Percentiles rank a stretch among this genome's conserved stretches.
Conservation (phyloP, 176 grass and related monocot species). For the Dactylis glomerata region DNA sequence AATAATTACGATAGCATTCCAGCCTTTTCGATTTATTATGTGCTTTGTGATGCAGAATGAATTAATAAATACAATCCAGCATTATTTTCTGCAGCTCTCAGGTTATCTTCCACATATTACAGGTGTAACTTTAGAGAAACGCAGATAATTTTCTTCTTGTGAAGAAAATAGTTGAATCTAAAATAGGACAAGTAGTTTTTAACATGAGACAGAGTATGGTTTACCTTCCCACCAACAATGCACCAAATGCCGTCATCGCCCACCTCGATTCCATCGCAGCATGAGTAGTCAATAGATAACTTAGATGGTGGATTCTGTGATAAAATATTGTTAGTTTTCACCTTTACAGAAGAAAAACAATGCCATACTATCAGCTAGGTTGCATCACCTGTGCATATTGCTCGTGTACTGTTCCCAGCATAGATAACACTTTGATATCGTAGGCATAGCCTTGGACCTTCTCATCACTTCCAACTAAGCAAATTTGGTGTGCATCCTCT, state of each 20-base stretch:
- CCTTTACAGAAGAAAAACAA: slow-evolving; percentile 5
- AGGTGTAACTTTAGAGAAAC: slow-evolving; percentile 1
- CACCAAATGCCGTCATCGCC: slow-evolving; percentile 80
- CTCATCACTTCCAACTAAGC: slow-evolving; percentile 53
- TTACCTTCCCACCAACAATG: slow-evolving; percentile 97
- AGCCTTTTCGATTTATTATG: neutral
- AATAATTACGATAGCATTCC: neutral
- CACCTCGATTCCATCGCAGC: slow-evolving; percentile 77
- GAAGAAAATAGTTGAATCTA: neutral
- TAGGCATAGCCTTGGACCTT: slow-evolving; percentile 75
- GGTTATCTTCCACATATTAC: neutral
- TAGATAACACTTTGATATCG: slow-evolving; percentile 56
- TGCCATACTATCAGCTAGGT: neutral
- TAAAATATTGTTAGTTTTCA: neutral
- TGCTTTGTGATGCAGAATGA: neutral
- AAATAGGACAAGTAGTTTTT: neutral
- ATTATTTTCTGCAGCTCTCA: slow-evolving; percentile 21
- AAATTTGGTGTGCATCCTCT: slow-evolving; percentile 44
- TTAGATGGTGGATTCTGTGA: slow-evolving; percentile 78
- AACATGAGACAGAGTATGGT: neutral
- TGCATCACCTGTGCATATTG: slow-evolving; percentile 62
- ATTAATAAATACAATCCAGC: neutral
- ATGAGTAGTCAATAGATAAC: slow-evolving; percentile 74
- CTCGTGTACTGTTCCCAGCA: slow-evolving; percentile 45
- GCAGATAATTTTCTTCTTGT: neutral